Conservation (phyloP, 1,139 yeast genomes). For the Yamadazyma kanchanaburiensis region DNA sequence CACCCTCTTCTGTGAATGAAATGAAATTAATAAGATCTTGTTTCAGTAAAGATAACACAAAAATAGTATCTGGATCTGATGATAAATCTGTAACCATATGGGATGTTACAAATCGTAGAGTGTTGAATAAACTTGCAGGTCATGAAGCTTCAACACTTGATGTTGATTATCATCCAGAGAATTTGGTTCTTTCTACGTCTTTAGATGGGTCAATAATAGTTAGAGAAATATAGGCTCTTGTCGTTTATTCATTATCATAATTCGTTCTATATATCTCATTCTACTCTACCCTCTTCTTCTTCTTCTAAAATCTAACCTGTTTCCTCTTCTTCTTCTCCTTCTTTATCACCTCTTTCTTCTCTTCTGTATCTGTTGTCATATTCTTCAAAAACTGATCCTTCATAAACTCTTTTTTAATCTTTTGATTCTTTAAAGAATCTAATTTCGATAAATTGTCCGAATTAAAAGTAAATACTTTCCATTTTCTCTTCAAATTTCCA, state of each 20-base stretch:
- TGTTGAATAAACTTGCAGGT: constrained; percentile 51
- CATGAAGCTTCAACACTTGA: constrained; percentile 63
- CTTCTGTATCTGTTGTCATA: constrained; percentile 15
- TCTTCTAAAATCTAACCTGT: constrained; percentile 24
- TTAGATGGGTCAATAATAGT: constrained; percentile 50
- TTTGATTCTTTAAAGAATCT: constrained; percentile 23
- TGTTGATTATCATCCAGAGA: constrained; percentile 46
- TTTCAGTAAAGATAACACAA: constrained; percentile 35
- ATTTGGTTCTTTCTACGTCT: constrained; percentile 43
- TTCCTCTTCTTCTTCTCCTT: constrained; percentile 13
- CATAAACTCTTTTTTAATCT: constrained; percentile 17
- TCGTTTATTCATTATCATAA: no score
- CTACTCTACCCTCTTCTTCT: no score
- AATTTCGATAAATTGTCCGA: constrained; percentile 36
- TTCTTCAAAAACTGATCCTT: constrained; percentile 21
- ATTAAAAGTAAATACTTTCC: constrained; percentile 47
- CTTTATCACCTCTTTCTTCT: constrained; percentile 2
- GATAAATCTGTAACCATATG: constrained; percentile 59
- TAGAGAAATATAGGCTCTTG: constrained; percentile 22
- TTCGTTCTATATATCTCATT: no score
- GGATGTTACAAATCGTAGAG: constrained; percentile 52
- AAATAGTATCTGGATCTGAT: constrained; percentile 57
- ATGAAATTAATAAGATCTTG: constrained; percentile 48
- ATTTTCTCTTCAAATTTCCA: constrained; percentile 16
- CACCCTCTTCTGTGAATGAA: constrained; percentile 55